A percentile compares a stretch with the other conserved stretches of the same genome.
Conservation (phyloP, 805 yeast species). For the Candida khao-thaluensis region DNA sequence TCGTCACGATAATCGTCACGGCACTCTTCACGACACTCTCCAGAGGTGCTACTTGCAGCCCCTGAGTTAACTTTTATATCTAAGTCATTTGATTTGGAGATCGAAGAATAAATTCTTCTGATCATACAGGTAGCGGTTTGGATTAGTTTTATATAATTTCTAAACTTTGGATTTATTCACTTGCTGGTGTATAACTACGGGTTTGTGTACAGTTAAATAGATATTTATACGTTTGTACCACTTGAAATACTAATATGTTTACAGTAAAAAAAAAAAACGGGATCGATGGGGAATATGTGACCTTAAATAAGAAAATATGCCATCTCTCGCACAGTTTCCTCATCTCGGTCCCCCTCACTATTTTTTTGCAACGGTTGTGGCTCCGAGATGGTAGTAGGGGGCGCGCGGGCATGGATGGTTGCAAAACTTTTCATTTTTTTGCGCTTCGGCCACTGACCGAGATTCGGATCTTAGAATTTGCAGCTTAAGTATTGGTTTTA, state of each 20-base stretch:
- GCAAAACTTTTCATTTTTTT: constrained; percentile 1
- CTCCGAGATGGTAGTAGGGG: constrained; percentile 1
- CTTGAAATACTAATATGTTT: no score
- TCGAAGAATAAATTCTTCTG: constrained; percentile 9
- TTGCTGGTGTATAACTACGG: no score
- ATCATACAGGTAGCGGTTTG: constrained; percentile 4
- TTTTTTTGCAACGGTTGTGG: neutral
- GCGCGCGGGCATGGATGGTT: neutral
- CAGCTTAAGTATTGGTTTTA: constrained; percentile 2
- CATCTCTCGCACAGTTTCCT: constrained; percentile 8
- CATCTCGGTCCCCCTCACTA: neutral
- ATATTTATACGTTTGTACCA: no score
- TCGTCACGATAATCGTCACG: neutral
- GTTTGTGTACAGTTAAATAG: no score
- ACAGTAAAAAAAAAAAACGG: constrained; percentile 1
- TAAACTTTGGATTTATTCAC: no score
- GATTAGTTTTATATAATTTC: no score
- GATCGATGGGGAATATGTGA: constrained; percentile 1
- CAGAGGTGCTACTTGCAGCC: no score
- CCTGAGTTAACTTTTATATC: constrained; percentile 1
- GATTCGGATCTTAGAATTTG: constrained; percentile 2
- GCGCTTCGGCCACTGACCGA: constrained; percentile 3
- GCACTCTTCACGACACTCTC: no score
- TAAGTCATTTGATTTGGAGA: constrained; percentile 4
- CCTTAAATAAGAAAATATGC: constrained; percentile 7